These are phyloP conservation scores for Dendrothele bispora DNA, from an alignment of 768 basidiomycete genomes.

Conservation along the genomic window DNA sequence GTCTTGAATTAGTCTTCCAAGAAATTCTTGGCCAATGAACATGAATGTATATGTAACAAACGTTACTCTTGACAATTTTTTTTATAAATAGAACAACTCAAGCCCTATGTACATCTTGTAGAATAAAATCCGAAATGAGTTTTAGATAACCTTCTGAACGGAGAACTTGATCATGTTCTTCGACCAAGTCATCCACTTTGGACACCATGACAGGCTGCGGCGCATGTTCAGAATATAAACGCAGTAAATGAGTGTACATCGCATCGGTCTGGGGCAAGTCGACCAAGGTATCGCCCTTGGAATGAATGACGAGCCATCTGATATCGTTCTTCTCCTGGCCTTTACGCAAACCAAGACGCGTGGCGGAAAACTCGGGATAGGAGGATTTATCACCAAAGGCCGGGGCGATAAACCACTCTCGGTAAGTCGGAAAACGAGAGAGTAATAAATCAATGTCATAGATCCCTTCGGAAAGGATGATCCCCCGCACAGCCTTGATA, in stretches of 20 bases:
- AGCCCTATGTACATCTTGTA: slow-evolving; percentile 7
- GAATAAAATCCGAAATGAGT: slow-evolving; percentile 45
- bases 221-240: slow-evolving; percentile 29
- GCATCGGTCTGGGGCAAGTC: slow-evolving; percentile 59
- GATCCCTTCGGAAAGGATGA: slow-evolving; percentile 75
- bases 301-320: slow-evolving; percentile 76
- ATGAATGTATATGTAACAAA: background rate
- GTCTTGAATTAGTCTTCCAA: slow-evolving; percentile 61
- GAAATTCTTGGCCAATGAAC: slow-evolving; percentile 14
- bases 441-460: slow-evolving; percentile 73
- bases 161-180: slow-evolving; percentile 59
- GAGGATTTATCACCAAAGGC: slow-evolving; percentile 55
- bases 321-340: slow-evolving; percentile 38
- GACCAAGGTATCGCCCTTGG: slow-evolving; percentile 67
- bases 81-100: slow-evolving; percentile 8
- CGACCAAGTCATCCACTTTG: slow-evolving; percentile 41
- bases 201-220: slow-evolving; percentile 17
- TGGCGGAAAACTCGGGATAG: slow-evolving; percentile 50
- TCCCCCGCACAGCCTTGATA: slow-evolving; percentile 45
- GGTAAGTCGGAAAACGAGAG: slow-evolving; percentile 64
- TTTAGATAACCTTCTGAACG: slow-evolving; percentile 39
- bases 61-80: background rate
- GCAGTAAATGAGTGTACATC: slow-evolving; percentile 56
- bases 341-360: slow-evolving; percentile 37
- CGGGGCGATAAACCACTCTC: slow-evolving; percentile 63